Percentiles rank a stretch among this genome's conserved stretches.
These are phyloP conservation scores for Trypanosoma avium DNA, from an alignment of 208 protist genomes.

Conservation along the genomic window DNA sequence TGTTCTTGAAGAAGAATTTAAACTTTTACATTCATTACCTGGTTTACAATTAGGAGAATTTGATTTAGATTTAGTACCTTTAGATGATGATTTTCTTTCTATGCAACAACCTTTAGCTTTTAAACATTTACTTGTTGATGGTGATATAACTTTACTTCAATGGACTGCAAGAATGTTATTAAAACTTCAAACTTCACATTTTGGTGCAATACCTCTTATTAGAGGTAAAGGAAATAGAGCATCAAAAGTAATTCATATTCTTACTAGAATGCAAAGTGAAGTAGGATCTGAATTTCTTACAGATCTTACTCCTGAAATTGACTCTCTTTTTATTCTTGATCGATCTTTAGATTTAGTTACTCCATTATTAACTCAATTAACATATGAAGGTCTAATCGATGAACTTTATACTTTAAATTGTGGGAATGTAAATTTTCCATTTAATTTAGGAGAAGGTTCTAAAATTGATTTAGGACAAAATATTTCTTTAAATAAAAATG, in stretches of 20 bases:
- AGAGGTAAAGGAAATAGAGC: constrained; percentile 61
- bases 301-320: constrained; percentile 52
- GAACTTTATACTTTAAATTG: constrained; percentile 75
- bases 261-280: constrained; percentile 72
- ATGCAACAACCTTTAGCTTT: constrained; percentile 76
- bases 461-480: constrained; percentile 27
- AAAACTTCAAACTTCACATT: constrained; percentile 79
- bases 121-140: constrained; percentile 69
- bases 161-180: constrained; percentile 78
- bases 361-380: constrained; percentile 85
- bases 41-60: constrained; percentile 53
- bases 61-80: constrained; percentile 78
- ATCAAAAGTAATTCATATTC: constrained; percentile 57
- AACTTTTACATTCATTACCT: constrained; percentile 55
- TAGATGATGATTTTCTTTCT: constrained; percentile 70
- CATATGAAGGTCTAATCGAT: constrained; percentile 91
- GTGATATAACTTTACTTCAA: constrained; percentile 59
- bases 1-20: constrained; percentile 68
- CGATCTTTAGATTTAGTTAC: constrained; percentile 79
- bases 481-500: constrained; percentile 43
- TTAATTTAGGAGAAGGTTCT: constrained; percentile 58
- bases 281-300: constrained; percentile 59
- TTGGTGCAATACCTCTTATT: constrained; percentile 59
- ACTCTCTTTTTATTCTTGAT: constrained; percentile 82
- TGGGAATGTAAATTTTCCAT: constrained; percentile 62